Percentiles rank a stretch among this genome's conserved stretches.
These are phyloP conservation scores for Pseudonitzschia pungens DNA, from an alignment of 108 stramenopile genomes.

Conservation along the genomic window DNA sequence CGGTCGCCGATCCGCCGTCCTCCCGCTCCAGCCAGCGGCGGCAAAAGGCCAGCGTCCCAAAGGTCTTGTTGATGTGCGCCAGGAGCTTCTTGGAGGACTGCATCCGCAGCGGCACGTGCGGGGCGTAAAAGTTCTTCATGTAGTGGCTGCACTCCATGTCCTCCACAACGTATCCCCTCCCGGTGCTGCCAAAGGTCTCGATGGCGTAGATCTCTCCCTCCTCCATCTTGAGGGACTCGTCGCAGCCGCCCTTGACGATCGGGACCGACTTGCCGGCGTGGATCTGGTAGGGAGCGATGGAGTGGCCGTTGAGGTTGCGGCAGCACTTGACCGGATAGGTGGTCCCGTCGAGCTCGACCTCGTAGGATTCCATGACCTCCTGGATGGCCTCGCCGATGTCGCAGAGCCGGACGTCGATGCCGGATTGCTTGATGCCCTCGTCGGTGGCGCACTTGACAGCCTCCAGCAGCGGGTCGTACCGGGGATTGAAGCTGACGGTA, in stretches of 20 bases:
- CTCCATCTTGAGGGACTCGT: conserved; percentile 96
- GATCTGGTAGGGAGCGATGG: conserved; percentile 96
- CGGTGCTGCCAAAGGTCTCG: conserved; percentile 98
- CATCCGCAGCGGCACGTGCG: conserved; percentile 94
- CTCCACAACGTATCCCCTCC: conserved; percentile 96
- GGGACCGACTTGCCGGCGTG: conserved; percentile 98
- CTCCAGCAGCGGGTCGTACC: conserved; percentile 90
- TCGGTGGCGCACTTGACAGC: conserved; percentile 95
- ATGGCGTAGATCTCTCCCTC: conserved; percentile 98
- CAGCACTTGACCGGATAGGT: conserved; percentile 91
- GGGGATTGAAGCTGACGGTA: conserved; percentile 95
- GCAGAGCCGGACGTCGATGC: conserved; percentile 95
- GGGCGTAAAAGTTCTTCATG: conserved; percentile 96
- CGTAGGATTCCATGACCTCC: conserved; percentile 98
- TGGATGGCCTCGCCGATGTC: conserved; percentile 97
- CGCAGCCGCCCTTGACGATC: conserved; percentile 90
- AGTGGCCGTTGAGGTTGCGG: conserved; percentile 98
- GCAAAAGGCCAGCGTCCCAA: conserved; percentile 98
- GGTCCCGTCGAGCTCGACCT: conserved; percentile 93
- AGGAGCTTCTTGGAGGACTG: conserved; percentile 89
- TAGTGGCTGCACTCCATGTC: conserved; percentile 99
- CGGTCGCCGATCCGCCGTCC: conserved; percentile 88
- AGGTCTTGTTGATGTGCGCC: conserved; percentile 98
- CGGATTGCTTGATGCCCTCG: conserved; percentile 89
- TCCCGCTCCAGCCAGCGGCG: conserved; percentile 97